Evolutionary conservation across 116 monocot genomes (phyloP).

Genomic region (Trichopus zeylanicus): DNA sequence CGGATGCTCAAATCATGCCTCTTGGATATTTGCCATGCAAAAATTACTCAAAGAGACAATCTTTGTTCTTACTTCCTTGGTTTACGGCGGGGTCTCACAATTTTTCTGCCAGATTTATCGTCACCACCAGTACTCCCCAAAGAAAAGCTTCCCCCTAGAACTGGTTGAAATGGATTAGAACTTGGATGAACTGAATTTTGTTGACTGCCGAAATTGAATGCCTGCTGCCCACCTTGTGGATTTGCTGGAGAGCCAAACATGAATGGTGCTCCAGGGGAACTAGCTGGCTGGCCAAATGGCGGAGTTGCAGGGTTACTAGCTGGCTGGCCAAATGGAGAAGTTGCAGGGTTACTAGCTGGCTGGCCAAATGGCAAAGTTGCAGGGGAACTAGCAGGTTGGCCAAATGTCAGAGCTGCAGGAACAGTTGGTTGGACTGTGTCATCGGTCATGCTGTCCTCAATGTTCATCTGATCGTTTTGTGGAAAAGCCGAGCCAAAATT

Average conservation of each 20-base stretch:
- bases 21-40: neutral
- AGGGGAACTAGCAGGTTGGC: constrained; percentile 21
- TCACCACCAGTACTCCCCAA: constrained; percentile 72
- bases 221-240: constrained; percentile 5
- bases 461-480: constrained; percentile 76
- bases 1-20: neutral
- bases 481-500: constrained; percentile 33
- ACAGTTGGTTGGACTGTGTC: constrained; percentile 23
- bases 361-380: too few relatives aligned
- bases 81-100: constrained; percentile 52
- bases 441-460: constrained; percentile 68
- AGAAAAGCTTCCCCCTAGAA: constrained; percentile 55
- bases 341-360: too few relatives aligned
- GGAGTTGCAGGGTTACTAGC: too few relatives aligned
- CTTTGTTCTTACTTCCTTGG: constrained; percentile 13
- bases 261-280: constrained; percentile 7
- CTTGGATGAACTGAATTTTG: neutral
- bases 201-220: constrained; percentile 43
- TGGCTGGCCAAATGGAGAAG: too few relatives aligned
- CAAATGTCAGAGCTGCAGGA: constrained; percentile 32
- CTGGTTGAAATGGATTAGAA: constrained; percentile 36
- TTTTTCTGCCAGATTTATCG: constrained; percentile 52
- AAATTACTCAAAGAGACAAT: neutral
- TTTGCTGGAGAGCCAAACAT: constrained; percentile 27
- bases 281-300: too few relatives aligned